Percentiles rank a stretch among this genome's conserved stretches.
These are phyloP conservation scores for Helianthus tuberosus DNA, from an alignment of 129 eudicot genomes.

Conservation along the genomic window DNA sequence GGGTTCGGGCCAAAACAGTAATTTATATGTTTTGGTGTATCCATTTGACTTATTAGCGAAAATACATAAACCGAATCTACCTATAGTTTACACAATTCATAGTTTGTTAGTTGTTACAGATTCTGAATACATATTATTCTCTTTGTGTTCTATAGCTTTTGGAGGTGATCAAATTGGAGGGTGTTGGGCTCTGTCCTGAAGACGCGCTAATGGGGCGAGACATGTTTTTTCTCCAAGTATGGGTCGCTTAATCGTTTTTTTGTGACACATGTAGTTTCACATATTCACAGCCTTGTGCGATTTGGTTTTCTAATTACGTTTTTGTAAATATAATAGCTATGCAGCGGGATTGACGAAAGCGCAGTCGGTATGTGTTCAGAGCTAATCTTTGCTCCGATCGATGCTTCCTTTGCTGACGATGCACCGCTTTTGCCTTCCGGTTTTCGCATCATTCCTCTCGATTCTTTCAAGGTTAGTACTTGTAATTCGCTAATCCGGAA, in stretches of 20 bases:
- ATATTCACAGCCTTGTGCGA: too few species aligned
- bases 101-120: not conserved
- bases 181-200: slow-evolving; percentile 58
- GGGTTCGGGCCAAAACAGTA: too few species aligned
- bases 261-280: not conserved
- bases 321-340: not conserved
- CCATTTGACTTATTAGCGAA: not conserved
- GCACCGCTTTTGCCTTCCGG: slow-evolving; percentile 14
- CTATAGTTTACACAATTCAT: not conserved
- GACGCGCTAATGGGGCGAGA: slow-evolving; percentile 74
- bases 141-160: slow-evolving; percentile 45
- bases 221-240: slow-evolving; percentile 79
- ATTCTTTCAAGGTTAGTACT: slow-evolving; percentile 7
- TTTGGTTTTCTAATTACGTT: not conserved
- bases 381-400: slow-evolving; percentile 5
- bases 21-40: too few species aligned
- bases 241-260: not conserved
- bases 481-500: not conserved
- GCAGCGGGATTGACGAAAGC: slow-evolving; percentile 11
- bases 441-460: slow-evolving; percentile 15
- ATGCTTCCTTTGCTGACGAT: slow-evolving; percentile 12
- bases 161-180: slow-evolving; percentile 86
- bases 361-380: slow-evolving; percentile 15
- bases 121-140: not conserved
- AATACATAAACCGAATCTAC: not conserved